Evolutionary conservation across 1,139 yeast genomes (phyloP), one percentile per base, ranked within the genome.

Genomic region (Magnusiomyces fungicola): DNA sequence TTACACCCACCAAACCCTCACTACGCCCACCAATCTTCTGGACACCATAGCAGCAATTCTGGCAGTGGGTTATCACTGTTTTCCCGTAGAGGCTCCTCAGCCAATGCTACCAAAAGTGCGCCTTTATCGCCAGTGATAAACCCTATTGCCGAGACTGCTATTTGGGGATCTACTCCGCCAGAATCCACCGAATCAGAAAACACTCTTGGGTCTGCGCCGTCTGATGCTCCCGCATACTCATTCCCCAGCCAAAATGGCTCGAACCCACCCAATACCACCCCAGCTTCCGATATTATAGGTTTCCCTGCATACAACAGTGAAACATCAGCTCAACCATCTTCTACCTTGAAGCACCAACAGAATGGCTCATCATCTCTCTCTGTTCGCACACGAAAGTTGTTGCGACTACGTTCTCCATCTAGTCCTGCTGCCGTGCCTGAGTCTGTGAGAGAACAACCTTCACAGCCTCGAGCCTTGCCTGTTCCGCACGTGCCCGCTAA

Each of bases 371-470:
- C 47, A 12, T 47, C 54, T 2, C 40, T 50, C 14, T 45, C 52
- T 9, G 27, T 49, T 4, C 43, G 48, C 16, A 48, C 54, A 46
- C 43, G 51, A 42, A 55, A 62, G 46, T 48, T 69, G 7, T 58
- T 70, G 45, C 57, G 73, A 37, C 58, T 70, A 46, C 63, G 75
- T 22, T 71, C 74, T 2, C 74, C 74, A 0, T 69, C 74, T 3
- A 58, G 61, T 34, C 64, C 65, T 23, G 57, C 58, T 16, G 58
- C 55, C 10, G 55, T 55, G 10, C 23, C 36, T 14, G 45, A 43
- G 9, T 22, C 39, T 27, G n/a, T 43, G 12, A 39, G 14, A 22
- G 16, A 39, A n/a, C 33, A 39, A 25, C 6, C 18, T 18, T 32
- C 36, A 5, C 9, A 32, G n/a, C n/a, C 36, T 7, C 36, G 36